Evolutionary conservation across 345 rosid genomes (phyloP).

Genomic region (Camelina hispida): DNA sequence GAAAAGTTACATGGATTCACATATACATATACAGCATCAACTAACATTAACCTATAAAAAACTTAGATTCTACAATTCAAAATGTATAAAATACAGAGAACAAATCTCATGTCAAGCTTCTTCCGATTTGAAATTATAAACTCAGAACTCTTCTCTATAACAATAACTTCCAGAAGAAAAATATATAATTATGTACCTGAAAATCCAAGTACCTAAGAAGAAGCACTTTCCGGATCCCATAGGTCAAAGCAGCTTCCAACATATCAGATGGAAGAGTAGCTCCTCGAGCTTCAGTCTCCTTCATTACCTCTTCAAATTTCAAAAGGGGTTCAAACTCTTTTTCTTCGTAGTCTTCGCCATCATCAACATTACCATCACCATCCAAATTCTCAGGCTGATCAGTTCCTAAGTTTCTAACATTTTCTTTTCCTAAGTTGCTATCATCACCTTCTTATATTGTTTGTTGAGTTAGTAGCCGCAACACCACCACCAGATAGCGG

Average conservation of each 20-base stretch:
- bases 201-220: conserved; percentile 76
- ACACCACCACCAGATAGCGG: conserved; percentile 38
- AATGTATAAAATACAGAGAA: not conserved
- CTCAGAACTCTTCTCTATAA: conserved; percentile 5
- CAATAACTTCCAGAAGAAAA: conserved; percentile 2
- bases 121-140: not conserved
- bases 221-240: conserved; percentile 71
- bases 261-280: conserved; percentile 77
- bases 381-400: conserved; percentile 37
- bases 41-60: no score
- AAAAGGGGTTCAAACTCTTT: conserved; percentile 78
- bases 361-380: conserved; percentile 39
- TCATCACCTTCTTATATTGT: conserved; percentile 33
- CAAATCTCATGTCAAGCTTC: no score
- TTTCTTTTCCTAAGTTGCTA: conserved; percentile 30
- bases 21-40: not conserved
- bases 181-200: no score
- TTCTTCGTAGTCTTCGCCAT: conserved; percentile 60
- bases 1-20: conserved; percentile 26
- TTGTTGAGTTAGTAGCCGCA: conserved; percentile 13
- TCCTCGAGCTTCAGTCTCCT: conserved; percentile 74
- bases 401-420: conserved; percentile 36
- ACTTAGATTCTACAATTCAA: no score
- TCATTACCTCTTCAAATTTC: conserved; percentile 79
- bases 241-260: conserved; percentile 77